A percentile compares a stretch with the other conserved stretches of the same genome.
Evolutionary conservation across 306 rosid genomes (phyloP).

Genomic region (Betula pendula): DNA sequence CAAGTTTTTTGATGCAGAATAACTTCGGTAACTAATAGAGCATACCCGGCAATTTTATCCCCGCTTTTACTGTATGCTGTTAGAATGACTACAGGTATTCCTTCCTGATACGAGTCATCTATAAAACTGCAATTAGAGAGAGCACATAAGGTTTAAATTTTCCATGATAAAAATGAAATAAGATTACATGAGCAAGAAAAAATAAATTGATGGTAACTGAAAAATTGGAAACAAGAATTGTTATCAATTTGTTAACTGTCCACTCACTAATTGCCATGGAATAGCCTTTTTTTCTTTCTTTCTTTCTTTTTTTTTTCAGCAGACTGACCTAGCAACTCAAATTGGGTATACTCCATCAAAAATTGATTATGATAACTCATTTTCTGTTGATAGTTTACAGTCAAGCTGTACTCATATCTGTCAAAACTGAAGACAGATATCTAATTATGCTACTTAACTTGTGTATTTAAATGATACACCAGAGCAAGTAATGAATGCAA

Average conservation of each 20-base stretch:
- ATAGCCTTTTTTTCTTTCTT: too few relatives aligned
- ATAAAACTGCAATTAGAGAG: slow-evolving; percentile 66
- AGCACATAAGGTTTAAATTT: slow-evolving; percentile 8
- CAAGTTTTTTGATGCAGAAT: slow-evolving; percentile 7
- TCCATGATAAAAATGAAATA: not conserved
- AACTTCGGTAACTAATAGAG: slow-evolving; percentile 27
- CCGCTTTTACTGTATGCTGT: slow-evolving; percentile 75
- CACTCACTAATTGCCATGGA: not conserved
- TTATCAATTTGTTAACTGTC: not conserved
- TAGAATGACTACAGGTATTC: slow-evolving; percentile 68
- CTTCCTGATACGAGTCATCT: slow-evolving; percentile 67
- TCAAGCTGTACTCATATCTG: too few relatives aligned
- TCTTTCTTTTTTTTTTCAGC: not conserved
- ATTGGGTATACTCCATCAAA: not conserved
- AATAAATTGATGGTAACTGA: not conserved
- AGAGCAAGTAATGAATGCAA: too few relatives aligned
- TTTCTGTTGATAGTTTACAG: too few relatives aligned
- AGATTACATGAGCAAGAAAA: not conserved
- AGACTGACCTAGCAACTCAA: not conserved
- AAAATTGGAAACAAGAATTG: not conserved
- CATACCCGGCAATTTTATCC: slow-evolving; percentile 67
- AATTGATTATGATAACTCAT: too few relatives aligned
- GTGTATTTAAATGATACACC: too few relatives aligned
- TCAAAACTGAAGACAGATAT: too few relatives aligned
- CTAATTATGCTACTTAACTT: too few relatives aligned